These are phyloP conservation scores for Craterostigma plantagineum DNA, from an alignment of 257 asterid species.

Conservation along the genomic window DNA sequence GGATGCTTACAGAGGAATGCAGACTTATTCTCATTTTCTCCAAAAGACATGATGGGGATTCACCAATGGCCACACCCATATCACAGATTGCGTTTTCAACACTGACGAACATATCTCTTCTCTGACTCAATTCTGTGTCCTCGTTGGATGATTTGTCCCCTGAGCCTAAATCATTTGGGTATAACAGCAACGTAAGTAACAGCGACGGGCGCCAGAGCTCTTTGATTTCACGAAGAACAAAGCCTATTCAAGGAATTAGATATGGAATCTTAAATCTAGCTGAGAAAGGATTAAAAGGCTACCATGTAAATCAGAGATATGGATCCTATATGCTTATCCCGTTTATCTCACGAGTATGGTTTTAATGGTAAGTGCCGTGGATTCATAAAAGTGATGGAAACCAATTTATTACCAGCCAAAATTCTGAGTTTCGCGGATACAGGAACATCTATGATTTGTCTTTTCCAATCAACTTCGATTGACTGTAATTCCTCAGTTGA, in stretches of 20 bases:
- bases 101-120: slow-evolving; percentile 21
- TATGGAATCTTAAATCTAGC: no score
- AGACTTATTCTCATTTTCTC: no score
- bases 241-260: slow-evolving; percentile 22
- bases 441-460: slow-evolving; percentile 33
- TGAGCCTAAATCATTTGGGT: slow-evolving; percentile 22
- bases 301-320: not conserved
- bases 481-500: slow-evolving; percentile 22
- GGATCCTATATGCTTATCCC: no score
- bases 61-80: no score
- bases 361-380: no score
- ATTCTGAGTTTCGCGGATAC: slow-evolving; percentile 43
- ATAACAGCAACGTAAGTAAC: slow-evolving; percentile 36
- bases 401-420: slow-evolving; percentile 52
- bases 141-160: slow-evolving; percentile 7
- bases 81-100: slow-evolving; percentile 30
- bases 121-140: slow-evolving; percentile 23
- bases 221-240: slow-evolving; percentile 67
- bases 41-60: no score
- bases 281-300: not conserved
- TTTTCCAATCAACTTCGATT: slow-evolving; percentile 41
- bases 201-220: slow-evolving; percentile 64
- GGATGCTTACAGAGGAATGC: no score
- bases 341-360: no score
- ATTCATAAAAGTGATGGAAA: no score